phyloP scores from a whole-genome alignment of 495 filamentous ascomycete genomes.

The Parathielavia appendiculata region DNA sequence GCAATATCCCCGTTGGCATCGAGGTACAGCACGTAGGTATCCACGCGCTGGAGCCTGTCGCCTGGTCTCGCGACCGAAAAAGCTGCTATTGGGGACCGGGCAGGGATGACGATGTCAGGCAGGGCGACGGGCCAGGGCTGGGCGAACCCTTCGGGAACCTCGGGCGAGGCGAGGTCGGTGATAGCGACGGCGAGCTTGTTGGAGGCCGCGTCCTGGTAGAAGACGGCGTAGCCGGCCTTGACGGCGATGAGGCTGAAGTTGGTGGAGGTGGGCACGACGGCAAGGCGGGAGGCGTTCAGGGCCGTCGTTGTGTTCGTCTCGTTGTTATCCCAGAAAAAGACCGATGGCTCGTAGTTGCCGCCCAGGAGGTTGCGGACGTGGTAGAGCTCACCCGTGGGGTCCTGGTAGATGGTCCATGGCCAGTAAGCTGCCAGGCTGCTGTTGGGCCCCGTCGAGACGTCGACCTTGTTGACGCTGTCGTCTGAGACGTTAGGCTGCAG shows the following conservation, averaged over 20 bases:
- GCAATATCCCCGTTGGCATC: conserved; percentile 13
- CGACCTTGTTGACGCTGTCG: conserved; percentile 12
- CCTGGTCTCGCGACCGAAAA: conserved; percentile 14
- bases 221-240: conserved; percentile 23
- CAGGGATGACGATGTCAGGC: conserved; percentile 4
- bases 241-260: conserved; percentile 11
- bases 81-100: conserved; percentile 11
- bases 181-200: conserved; percentile 3
- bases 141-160: not conserved
- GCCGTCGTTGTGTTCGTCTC: conserved; percentile 7
- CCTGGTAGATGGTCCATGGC: conserved; percentile 21
- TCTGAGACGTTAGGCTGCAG: not conserved
- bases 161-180: conserved; percentile 2
- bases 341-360: not conserved
- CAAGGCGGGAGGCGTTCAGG: conserved; percentile 5
- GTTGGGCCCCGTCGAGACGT: conserved; percentile 3
- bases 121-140: conserved; percentile 16
- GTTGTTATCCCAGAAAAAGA: conserved; percentile 9
- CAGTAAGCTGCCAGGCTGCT: conserved; percentile 21
- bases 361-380: conserved; percentile 16
- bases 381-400: conserved; percentile 6
- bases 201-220: conserved; percentile 16
- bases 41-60: conserved; percentile 12
- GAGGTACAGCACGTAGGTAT: conserved; percentile 20
- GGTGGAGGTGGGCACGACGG: conserved; percentile 16